Evolutionary conservation across 75 land plant genomes (phyloP), one percentile per base, ranked within the genome.

Genomic region (Picea glauca): DNA sequence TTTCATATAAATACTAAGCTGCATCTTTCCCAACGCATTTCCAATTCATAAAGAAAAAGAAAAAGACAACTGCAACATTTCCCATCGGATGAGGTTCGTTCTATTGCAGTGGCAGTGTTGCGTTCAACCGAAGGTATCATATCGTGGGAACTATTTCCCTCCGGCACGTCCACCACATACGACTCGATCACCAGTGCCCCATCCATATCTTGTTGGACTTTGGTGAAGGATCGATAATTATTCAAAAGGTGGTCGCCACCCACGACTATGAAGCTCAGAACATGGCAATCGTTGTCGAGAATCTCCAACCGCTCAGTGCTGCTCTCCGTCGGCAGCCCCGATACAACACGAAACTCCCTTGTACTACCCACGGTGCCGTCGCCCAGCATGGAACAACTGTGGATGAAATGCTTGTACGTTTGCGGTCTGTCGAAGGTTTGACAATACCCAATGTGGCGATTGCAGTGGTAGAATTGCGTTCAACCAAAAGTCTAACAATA

Each of bases 181-280:
- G 96, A 93, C 72, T 93, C 96, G 77, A 93, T 58, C 40, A 92
- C 96, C 1, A 89, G 79, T 1, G 84, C 26, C 14, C 12, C 81
- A 21, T 78, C 63, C 40, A 60, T 13, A 54, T 68, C 23, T 46
- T 80, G 85, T 62, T 86, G 85, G 57, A 94, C 83, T 33, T 90
- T 83, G n/a, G 95, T 94, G 46, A 94, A 90, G 75, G 95, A 92
- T 50, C 78, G n/a, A 90, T 94, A 94, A 70, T 93, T 93, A 81
- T 83, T 57, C 26, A 94, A 82, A 65, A 93, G 78, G 80, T 94
- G 93, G 70, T 92, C 97, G 2, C 97, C 97, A 5, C 93, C 97
- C 46, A 90, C 82, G 78, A 94, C 92, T 33, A 86, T 81, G 67
- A 94, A 94, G 56, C 93, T 90, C 74, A 84, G 73, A 8, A 93